Base-by-base conservation (phyloP, 495 filamentous ascomycete genomes). In the Penicillium paxilli region DNA sequence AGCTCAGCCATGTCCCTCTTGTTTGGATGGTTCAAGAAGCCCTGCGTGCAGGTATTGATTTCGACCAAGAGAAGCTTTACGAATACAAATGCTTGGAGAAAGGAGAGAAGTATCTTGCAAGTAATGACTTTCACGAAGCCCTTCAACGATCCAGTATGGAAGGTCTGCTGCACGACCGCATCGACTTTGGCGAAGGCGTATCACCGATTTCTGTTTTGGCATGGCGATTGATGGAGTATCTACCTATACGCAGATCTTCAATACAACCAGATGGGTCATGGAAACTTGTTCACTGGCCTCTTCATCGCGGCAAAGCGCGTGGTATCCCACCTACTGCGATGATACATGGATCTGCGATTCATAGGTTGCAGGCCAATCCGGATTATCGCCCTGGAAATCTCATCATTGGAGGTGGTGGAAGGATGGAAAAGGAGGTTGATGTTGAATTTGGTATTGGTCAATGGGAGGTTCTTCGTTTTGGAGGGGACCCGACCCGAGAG, bases 11-110 rank as follows among this genome's bases (percentile, higher is more conserved):
- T 55, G 75, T 83, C 5, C 87, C 88, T 5, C 71, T 90, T 2
- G 77, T 85, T 4, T 91, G 87, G 80, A 91, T 91, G 85, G 79
- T 91, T 2, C 73, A 80, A 37, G 87, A 90, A 65, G 86, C 86
- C 2, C 80, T 83, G 54, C 78, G 71, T 14, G 87, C 87, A 1
- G 87, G 87, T 6, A 75, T 90, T 12, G 62, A 67, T 1, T 88
- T 90, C 44, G 84, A 89, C 50, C 46, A 66, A 4, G 70, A 80
- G 20, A 86, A 86, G 52, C 71, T 90, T 49, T 67, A 70, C 10
- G 70, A 73, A 14, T 72, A 87, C 58, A 79, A 76, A 16, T 81
- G 82, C 23, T 80, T 80, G 41, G 63, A 69, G 23, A 58, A 68
- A 5, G 23, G 26, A 23, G 19, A 42, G 6, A 42, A 23, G 40